phyloP scores from a whole-genome alignment of 2,329 filamentous ascomycete genomes.

The Exophiala aquamarina region DNA sequence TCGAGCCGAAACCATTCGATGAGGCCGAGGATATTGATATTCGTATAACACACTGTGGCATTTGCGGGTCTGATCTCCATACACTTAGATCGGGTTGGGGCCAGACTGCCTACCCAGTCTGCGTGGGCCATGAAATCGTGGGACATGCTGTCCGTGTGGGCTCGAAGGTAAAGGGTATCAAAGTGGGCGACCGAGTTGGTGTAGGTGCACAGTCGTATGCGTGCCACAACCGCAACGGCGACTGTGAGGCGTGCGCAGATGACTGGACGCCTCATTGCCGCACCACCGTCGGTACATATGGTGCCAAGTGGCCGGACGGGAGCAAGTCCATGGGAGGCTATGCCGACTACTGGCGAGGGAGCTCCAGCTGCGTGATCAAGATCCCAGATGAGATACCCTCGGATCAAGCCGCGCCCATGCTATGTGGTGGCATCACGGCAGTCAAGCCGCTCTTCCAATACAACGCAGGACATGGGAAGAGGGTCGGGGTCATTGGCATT shows the following conservation, averaged over 20 bases:
- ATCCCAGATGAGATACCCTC: slow-evolving; percentile 53
- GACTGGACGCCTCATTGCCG: slow-evolving; percentile 44
- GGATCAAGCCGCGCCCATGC: slow-evolving; percentile 63
- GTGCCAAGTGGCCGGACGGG: slow-evolving; percentile 58
- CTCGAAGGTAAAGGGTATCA: slow-evolving; percentile 43
- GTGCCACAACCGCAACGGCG: slow-evolving; percentile 47
- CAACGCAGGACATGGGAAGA: slow-evolving; percentile 67
- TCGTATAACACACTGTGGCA: slow-evolving; percentile 64
- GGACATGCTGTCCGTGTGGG: slow-evolving; percentile 59
- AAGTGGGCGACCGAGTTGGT: slow-evolving; percentile 63
- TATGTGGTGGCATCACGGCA: slow-evolving; percentile 75
- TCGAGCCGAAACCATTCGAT: slow-evolving; percentile 44
- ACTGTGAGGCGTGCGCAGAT: slow-evolving; percentile 55
- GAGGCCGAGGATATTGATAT: slow-evolving; percentile 64
- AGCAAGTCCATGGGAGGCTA: slow-evolving; percentile 68
- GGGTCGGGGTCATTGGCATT: slow-evolving; percentile 69
- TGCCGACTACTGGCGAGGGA: slow-evolving; percentile 55
- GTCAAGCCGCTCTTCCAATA: slow-evolving; percentile 69
- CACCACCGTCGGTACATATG: slow-evolving; percentile 57
- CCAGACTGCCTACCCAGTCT: slow-evolving; percentile 45
- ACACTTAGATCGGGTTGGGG: slow-evolving; percentile 25
- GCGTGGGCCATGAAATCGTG: slow-evolving; percentile 66
- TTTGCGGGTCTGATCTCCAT: slow-evolving; percentile 63
- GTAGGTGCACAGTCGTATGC: slow-evolving; percentile 61
- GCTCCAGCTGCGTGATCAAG: slow-evolving; percentile 35